Percentiles rank a stretch among this genome's conserved stretches.
Evolutionary conservation across 768 basidiomycete species (phyloP).

Genomic region (Suillus variegatus): DNA sequence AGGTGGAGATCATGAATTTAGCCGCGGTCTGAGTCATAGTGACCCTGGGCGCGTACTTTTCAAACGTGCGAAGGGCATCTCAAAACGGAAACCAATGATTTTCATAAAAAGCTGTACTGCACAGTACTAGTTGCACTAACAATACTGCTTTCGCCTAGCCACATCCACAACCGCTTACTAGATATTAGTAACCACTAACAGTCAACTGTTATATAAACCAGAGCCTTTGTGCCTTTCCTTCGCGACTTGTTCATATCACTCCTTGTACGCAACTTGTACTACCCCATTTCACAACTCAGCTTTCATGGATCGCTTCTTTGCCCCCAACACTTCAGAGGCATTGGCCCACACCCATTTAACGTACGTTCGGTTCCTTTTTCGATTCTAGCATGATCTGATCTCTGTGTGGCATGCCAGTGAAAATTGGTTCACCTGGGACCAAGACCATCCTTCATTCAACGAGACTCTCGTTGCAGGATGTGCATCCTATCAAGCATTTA

Average conservation of each 20-base stretch:
- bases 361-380: conserved; percentile 40
- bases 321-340: conserved; percentile 75
- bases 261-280: not conserved
- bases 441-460: conserved; percentile 66
- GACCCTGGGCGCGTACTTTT: not conserved
- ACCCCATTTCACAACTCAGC: conserved; percentile 1
- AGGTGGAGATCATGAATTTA: not conserved
- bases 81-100: not conserved
- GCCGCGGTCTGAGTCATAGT: not conserved
- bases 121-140: not conserved
- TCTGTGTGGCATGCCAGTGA: conserved; percentile 45
- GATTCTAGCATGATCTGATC: conserved; percentile 13
- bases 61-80: not conserved
- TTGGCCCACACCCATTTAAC: conserved; percentile 66
- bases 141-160: not conserved
- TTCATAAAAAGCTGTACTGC: not conserved
- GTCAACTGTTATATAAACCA: not conserved
- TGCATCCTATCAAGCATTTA: conserved; percentile 80
- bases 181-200: not conserved
- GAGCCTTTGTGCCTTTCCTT: not conserved
- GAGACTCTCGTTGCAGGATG: conserved; percentile 75
- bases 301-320: conserved; percentile 69
- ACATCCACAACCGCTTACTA: not conserved
- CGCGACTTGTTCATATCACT: no score
- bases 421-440: conserved; percentile 69